phyloP scores from a whole-genome alignment of 1,284 basidiomycete species.

The Tilletia walkeri region DNA sequence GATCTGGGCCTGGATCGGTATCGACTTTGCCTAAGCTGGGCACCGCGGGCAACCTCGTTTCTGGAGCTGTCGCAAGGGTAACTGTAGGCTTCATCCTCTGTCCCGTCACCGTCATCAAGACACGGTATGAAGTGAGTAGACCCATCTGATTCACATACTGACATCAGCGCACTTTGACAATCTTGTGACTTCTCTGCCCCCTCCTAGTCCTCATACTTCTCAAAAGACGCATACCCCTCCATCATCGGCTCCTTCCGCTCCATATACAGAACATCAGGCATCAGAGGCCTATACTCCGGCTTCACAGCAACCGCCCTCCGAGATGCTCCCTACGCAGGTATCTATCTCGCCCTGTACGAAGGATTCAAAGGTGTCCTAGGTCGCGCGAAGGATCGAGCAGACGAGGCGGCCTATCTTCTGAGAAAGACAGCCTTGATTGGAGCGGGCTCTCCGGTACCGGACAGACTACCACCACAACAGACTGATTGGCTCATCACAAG shows the following conservation, averaged over 20 bases:
- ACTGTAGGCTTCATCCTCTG: conserved; percentile 84
- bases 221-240: conserved; percentile 40
- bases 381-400: not conserved
- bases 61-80: conserved; percentile 82
- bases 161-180: no score
- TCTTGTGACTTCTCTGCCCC: not conserved
- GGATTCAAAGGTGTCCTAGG: conserved; percentile 39
- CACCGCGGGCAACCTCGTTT: conserved; percentile 77
- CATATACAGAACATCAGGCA: conserved; percentile 68
- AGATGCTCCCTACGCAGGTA: conserved; percentile 91
- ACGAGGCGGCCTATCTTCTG: not conserved
- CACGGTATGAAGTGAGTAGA: conserved; percentile 80
- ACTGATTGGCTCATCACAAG: conserved; percentile 40
- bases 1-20: conserved; percentile 45
- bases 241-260: conserved; percentile 38
- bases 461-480: not conserved
- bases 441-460: not conserved
- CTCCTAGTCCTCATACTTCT: conserved; percentile 32
- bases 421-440: not conserved
- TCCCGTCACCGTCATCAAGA: conserved; percentile 91
- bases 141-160: no score
- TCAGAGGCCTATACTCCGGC: conserved; percentile 80
- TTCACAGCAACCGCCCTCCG: conserved; percentile 84
- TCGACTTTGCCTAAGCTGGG: conserved; percentile 63
- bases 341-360: conserved; percentile 86